Evolutionary conservation across 2,329 filamentous ascomycete species (phyloP), one percentile per base, ranked within the genome.

Genomic region (Diaporthe aspalathi): DNA sequence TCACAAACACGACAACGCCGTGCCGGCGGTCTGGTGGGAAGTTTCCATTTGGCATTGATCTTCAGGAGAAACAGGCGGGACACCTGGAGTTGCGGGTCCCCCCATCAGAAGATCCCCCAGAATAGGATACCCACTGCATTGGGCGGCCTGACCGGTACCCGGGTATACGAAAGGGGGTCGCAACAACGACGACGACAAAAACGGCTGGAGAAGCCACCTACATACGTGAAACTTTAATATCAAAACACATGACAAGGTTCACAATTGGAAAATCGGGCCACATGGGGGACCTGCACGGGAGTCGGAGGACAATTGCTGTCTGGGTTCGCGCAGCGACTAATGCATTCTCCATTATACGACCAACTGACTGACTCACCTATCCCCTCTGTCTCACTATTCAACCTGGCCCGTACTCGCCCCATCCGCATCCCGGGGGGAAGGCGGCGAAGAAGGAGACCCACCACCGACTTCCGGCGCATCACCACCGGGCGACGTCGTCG

Each of bases 11-110:
- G 27, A 16, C 45, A 50, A 8, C 5, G 45, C 60, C 57, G 24
- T 27, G 57, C 43, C 32, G 40, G 43, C 29, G 43, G 60, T 65
- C 29, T 50, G 60, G 4, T 65, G 7, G 24, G 2, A 29, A 22
- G 16, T 50, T 24, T 65, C 14, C 29, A 50, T 65, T 65, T 38
- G 60, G 60, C n/a, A 65, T 50, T 49, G 60, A 65, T 65, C 60
- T 65, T 65, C 60, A 65, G 60, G 60, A 50, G 60, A 65, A 11
- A 7, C 5, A 14, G 43, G 27, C 60, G 45, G 60, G 60, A 65
- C 60, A 38, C 16, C 45, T 50, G 60, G 60, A 65, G 60, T 50
- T 27, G 60, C 60, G 60, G 60, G 60, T 65, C 60, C 9, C 35
- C 35, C 6, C 43, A 27, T 50, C 29, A 38, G 43, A 50, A 50